These are phyloP conservation scores for Wickerhamomyces bovis DNA, from an alignment of 805 yeast genomes.

Conservation along the genomic window DNA sequence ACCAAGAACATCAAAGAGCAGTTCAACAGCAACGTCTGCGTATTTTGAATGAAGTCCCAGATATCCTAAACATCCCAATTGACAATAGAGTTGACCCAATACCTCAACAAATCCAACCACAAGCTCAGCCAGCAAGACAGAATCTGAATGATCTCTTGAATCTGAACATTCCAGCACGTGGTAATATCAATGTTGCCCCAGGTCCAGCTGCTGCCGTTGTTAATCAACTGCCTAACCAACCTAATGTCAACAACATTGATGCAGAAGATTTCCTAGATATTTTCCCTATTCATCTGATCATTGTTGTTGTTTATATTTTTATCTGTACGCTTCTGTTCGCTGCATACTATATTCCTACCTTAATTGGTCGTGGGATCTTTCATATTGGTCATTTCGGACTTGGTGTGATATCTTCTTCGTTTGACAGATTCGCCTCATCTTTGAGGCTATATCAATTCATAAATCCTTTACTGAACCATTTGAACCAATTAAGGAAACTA, in stretches of 20 bases:
- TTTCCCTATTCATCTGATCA: slow-evolving; percentile 13
- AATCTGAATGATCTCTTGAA: not conserved
- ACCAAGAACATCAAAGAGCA: slow-evolving; percentile 5
- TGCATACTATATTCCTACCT: slow-evolving; percentile 43
- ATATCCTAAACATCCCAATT: slow-evolving; percentile 9
- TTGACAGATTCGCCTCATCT: slow-evolving; percentile 1
- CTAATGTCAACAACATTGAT: slow-evolving; percentile 2
- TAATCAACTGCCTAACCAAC: slow-evolving; percentile 1
- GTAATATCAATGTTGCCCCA: not conserved
- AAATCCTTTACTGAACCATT: not conserved
- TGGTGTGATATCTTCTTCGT: slow-evolving; percentile 4
- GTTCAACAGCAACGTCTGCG: slow-evolving; percentile 5
- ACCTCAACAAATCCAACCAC: slow-evolving; percentile 5
- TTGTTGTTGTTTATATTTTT: slow-evolving; percentile 24
- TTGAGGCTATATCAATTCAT: slow-evolving; percentile 1
- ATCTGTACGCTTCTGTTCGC: slow-evolving; percentile 32
- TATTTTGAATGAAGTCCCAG: slow-evolving; percentile 8
- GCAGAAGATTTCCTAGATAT: slow-evolving; percentile 13
- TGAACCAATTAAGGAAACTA: not conserved
- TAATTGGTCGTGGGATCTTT: slow-evolving; percentile 31
- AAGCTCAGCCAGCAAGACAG: slow-evolving; percentile 11
- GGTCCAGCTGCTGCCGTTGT: slow-evolving; percentile 2
- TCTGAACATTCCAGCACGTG: not conserved
- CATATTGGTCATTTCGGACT: slow-evolving; percentile 14
- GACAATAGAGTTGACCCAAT: slow-evolving; percentile 6